Conservation (phyloP, 2,329 filamentous ascomycete species). For the Fusarium goolgardi region DNA sequence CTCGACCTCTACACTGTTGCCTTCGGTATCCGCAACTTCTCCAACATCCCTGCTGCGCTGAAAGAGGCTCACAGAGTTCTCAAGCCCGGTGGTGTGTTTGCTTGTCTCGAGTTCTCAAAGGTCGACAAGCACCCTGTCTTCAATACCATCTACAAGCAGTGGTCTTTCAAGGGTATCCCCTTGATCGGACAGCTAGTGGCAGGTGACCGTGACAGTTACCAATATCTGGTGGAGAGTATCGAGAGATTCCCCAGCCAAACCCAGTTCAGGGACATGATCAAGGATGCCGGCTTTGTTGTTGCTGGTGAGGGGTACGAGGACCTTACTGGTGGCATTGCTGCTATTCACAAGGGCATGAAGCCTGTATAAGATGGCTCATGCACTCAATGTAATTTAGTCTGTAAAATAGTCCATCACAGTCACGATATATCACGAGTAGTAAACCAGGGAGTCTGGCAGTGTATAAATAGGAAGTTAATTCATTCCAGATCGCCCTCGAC, state of each 20-base stretch:
- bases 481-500: conserved; percentile 38
- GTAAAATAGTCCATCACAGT: conserved; percentile 24
- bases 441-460: conserved; percentile 30
- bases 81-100: conserved; percentile 94
- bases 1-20: conserved; percentile 97
- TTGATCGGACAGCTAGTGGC: conserved; percentile 95
- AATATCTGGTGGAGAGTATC: conserved; percentile 98
- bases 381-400: conserved; percentile 42
- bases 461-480: conserved; percentile 45
- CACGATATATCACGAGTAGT: conserved; percentile 27
- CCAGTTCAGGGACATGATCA: conserved; percentile 85
- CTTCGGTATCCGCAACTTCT: conserved; percentile 98
- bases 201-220: conserved; percentile 93
- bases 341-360: conserved; percentile 97
- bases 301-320: conserved; percentile 89
- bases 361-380: conserved; percentile 57
- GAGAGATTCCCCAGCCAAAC: conserved; percentile 89
- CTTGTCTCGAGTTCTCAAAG: conserved; percentile 95
- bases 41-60: conserved; percentile 85
- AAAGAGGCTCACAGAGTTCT: conserved; percentile 87
- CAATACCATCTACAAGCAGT: conserved; percentile 90
- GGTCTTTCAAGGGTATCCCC: conserved; percentile 95
- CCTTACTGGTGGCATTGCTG: conserved; percentile 90
- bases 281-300: conserved; percentile 84
- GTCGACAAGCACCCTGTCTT: conserved; percentile 79